Percentiles rank a stretch among this genome's conserved stretches.
phyloP scores from a whole-genome alignment of 177 flowering plant species.

The Vitis hybrid region DNA sequence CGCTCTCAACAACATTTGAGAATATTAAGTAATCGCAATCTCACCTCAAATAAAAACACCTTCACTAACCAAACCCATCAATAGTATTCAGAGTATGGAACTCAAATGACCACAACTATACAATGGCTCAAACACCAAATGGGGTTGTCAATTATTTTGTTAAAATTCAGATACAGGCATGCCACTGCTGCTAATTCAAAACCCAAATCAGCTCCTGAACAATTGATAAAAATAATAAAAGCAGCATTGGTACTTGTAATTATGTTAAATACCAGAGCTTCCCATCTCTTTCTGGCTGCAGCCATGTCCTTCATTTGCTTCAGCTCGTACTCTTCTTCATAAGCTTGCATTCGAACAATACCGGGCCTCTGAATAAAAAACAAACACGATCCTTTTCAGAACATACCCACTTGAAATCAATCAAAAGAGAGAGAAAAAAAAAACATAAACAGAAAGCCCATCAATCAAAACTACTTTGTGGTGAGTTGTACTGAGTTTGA shows the following conservation, averaged over 20 bases:
- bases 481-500: conserved; percentile 17
- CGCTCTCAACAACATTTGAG: too few species aligned
- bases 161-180: too few species aligned
- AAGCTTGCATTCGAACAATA: conserved; percentile 48
- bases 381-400: conserved; percentile 19
- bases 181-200: too few species aligned
- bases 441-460: not conserved
- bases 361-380: conserved; percentile 21
- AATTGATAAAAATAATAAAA: not conserved
- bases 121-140: too few species aligned
- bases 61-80: too few species aligned
- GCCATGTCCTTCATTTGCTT: conserved; percentile 93
- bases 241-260: too few species aligned
- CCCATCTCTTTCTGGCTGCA: conserved; percentile 98
- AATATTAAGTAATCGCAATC: too few species aligned
- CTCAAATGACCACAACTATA: too few species aligned
- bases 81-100: too few species aligned
- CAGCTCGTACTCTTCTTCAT: conserved; percentile 58
- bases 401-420: not conserved
- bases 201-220: conserved; percentile 9
- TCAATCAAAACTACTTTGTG: conserved; percentile 15
- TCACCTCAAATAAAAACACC: too few species aligned
- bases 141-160: too few species aligned
- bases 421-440: not conserved
- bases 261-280: conserved; percentile 61